phyloP scores from a whole-genome alignment of 2,329 filamentous ascomycete genomes.

The Pseudocercospora crystallina region DNA sequence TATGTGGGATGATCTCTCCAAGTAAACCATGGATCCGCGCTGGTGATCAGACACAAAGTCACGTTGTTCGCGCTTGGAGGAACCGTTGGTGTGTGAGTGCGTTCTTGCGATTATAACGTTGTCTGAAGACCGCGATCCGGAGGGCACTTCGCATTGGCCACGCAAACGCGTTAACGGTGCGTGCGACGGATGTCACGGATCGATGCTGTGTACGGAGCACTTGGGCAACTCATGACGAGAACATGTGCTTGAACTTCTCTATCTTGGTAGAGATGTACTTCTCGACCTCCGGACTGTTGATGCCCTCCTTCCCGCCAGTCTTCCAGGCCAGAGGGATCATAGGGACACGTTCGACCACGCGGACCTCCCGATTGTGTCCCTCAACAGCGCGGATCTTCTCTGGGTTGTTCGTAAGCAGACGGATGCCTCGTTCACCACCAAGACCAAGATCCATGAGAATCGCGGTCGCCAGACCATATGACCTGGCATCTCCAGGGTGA shows the following conservation, averaged over 20 bases:
- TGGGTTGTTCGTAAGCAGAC: conserved; percentile 91
- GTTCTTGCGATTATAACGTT: no score
- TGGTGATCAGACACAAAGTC: no score
- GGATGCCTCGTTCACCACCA: conserved; percentile 67
- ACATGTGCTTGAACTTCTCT: conserved; percentile 56
- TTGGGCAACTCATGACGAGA: conserved; percentile 25
- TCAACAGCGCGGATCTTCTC: conserved; percentile 96
- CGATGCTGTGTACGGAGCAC: not conserved
- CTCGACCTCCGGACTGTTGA: conserved; percentile 84
- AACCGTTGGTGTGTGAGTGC: no score
- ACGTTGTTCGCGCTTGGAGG: no score
- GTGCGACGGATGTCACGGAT: no score
- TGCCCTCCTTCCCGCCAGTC: conserved; percentile 71
- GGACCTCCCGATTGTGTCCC: conserved; percentile 81
- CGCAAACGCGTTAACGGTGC: no score
- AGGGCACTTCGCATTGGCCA: no score
- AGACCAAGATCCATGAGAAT: conserved; percentile 85
- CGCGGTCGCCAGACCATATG: conserved; percentile 93
- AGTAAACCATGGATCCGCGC: no score
- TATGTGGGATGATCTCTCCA: no score
- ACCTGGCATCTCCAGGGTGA: conserved; percentile 91
- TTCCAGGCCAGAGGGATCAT: conserved; percentile 97
- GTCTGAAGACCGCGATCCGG: no score
- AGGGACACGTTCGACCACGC: conserved; percentile 83
- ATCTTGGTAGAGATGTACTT: conserved; percentile 90